Percentiles rank a stretch among this genome's conserved stretches.
Conservation (phyloP, 1,284 basidiomycete genomes). For the Sphagnurus paluster region DNA sequence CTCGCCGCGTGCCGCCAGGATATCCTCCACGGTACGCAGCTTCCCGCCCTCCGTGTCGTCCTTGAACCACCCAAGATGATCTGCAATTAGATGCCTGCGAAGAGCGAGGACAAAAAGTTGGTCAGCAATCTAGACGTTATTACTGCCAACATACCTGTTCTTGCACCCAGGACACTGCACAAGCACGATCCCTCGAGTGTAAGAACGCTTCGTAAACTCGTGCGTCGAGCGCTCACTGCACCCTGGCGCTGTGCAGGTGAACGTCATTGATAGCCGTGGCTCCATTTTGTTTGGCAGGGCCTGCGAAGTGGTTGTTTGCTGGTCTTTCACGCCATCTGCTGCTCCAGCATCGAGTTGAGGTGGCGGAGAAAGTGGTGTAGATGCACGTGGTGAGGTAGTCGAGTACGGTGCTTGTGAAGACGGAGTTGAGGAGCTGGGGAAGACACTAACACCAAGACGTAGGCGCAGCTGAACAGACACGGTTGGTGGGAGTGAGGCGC, state of each 20-base stretch:
- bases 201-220: conserved; percentile 83
- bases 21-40: conserved; percentile 78
- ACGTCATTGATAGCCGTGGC: conserved; percentile 73
- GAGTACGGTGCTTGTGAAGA: conserved; percentile 9
- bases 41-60: conserved; percentile 74
- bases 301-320: conserved; percentile 28
- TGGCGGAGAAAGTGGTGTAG: conserved; percentile 15
- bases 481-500: conserved; percentile 34
- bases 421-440: conserved; percentile 4
- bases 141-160: conserved; percentile 61
- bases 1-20: conserved; percentile 79
- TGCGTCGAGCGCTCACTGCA: conserved; percentile 88
- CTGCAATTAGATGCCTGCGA: conserved; percentile 70
- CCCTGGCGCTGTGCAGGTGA: conserved; percentile 82
- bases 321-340: not conserved
- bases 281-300: conserved; percentile 37
- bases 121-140: conserved; percentile 2
- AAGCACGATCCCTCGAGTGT: conserved; percentile 88
- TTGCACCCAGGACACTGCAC: conserved; percentile 92
- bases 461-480: conserved; percentile 39
- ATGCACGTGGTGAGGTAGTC: conserved; percentile 14
- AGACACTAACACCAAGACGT: conserved; percentile 29
- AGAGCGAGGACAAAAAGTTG: conserved; percentile 1
- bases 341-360: not conserved
- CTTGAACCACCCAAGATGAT: conserved; percentile 93